These are phyloP conservation scores for Batkoa obscura DNA, from an alignment of 371 early-diverging fungal genomes.

Conservation along the genomic window DNA sequence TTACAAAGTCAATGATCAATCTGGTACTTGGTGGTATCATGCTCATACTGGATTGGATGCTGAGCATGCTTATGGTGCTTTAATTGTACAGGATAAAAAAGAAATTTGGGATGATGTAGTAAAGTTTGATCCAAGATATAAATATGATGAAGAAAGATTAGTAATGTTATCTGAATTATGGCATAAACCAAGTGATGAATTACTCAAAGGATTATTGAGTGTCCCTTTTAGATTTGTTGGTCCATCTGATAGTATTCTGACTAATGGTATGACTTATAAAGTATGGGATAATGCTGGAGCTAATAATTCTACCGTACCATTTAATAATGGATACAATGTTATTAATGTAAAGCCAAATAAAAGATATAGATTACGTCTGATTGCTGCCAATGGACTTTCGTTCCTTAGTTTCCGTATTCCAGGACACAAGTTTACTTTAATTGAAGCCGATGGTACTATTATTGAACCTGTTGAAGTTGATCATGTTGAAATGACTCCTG, in stretches of 20 bases:
- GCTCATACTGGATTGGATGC: conserved; percentile 9
- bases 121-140: conserved; percentile 7
- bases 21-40: conserved; percentile 24
- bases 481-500: conserved; percentile 15
- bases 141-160: conserved; percentile 15
- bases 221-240: background rate
- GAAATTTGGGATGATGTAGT: background rate
- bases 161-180: conserved; percentile 10
- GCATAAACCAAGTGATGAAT: background rate
- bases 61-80: conserved; percentile 5
- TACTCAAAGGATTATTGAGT: background rate
- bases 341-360: background rate
- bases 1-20: conserved; percentile 13
- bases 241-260: conserved; percentile 16
- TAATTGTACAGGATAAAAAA: conserved; percentile 16
- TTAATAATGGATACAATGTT: background rate
- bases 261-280: conserved; percentile 14
- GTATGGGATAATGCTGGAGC: conserved; percentile 1
- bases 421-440: conserved; percentile 14
- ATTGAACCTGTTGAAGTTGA: conserved; percentile 13
- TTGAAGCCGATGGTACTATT: conserved; percentile 20
- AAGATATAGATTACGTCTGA: background rate
- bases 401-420: conserved; percentile 14
- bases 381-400: background rate
- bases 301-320: no score